phyloP scores from a whole-genome alignment of 1,284 basidiomycete genomes.

The Malassezia dermatis region DNA sequence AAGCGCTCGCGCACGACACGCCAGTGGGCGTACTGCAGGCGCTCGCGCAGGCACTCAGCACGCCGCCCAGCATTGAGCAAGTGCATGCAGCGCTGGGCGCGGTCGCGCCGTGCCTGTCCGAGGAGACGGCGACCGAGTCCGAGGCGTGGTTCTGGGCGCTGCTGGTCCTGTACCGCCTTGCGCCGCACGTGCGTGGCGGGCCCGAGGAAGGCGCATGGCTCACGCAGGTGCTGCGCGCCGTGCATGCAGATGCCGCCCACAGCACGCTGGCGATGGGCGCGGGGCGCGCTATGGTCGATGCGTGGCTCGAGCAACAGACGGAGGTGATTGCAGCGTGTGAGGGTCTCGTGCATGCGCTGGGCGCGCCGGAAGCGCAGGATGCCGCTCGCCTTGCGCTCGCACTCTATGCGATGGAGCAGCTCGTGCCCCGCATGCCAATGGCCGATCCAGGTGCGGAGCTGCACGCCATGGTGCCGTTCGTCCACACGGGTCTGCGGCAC shows the following conservation, averaged over 20 bases:
- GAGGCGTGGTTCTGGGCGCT: background rate
- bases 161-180: background rate
- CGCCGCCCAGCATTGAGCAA: background rate
- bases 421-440: background rate
- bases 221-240: background rate
- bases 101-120: background rate
- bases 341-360: background rate
- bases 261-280: conserved; percentile 9
- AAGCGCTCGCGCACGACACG: background rate
- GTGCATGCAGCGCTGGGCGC: background rate
- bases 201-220: conserved; percentile 3
- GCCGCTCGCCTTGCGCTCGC: background rate
- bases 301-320: background rate
- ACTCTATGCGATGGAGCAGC: conserved; percentile 5
- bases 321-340: background rate
- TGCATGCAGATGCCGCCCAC: background rate
- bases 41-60: background rate
- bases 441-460: background rate
- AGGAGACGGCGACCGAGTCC: too few species aligned
- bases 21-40: background rate
- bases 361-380: background rate
- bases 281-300: conserved; percentile 3
- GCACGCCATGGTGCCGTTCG: background rate
- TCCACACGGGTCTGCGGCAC: conserved; percentile 1
- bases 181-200: background rate